Evolutionary conservation across 2,329 filamentous ascomycete species (phyloP), one percentile per base, ranked within the genome.

Genomic region (Penicillium hordei): DNA sequence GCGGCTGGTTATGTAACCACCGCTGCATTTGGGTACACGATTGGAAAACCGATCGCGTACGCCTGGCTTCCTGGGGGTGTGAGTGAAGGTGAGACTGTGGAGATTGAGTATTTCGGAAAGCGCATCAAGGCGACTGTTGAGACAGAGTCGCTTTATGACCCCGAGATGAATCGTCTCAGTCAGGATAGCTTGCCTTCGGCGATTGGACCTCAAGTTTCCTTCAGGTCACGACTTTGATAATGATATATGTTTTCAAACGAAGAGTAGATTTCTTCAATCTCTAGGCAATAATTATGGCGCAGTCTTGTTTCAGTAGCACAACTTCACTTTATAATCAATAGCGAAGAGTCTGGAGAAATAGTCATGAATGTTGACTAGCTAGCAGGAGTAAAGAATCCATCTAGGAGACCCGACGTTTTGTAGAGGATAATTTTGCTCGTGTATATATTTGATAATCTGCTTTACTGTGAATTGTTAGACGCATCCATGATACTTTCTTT

Each of bases 51-150:
- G 0, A 75, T 87, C 13, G 85, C 83, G 0, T 87, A 83, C 67
- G 81, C 83, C 0, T 86, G 83, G 73, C 70, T 88, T 13, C 83
- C 84, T 0, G 75, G 69, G 12, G 65, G 62, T 2, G 65, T 86
- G 2, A 57, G 52, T 0, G 79, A 83, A 43, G 83, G 83, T 0
- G 75, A 79, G 3, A 56, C 63, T 0, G 82, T 87, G 0, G 83
- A 86, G 65, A 77, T 88, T 55, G 83, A 86, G 63, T 88, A 88
- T 65, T 87, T 88, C 69, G 83, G 84, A 5, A 73, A 71, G 57
- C 75, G 76, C 12, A 79, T 86, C 52, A 63, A 65, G 49, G 85
- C 85, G 0, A 86, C 83, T 3, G 80, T 87, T 1, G 72, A 75
- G 0, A 60, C 73, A 1, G 83, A 85, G 46, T 80, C 83, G 9